Base-by-base conservation (phyloP, 352 stramenopile genomes). In the Aphanomyces invadans region DNA sequence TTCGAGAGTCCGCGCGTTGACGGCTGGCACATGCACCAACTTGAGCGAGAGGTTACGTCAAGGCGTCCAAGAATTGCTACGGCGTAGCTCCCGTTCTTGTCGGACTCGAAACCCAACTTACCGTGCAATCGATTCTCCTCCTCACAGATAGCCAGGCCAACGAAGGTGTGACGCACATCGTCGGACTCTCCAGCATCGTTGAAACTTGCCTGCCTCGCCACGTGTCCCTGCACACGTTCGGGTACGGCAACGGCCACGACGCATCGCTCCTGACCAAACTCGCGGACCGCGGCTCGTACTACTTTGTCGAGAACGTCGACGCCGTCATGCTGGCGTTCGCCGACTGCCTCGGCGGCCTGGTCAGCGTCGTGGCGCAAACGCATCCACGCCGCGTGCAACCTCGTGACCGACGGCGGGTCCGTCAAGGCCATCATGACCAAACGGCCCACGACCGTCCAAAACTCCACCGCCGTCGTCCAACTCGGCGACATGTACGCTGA, bases 101-200 rank as follows among this genome's bases (percentile, higher is more conserved):
- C 21, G 49, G 4, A 7, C 48, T 26, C 68, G 75, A n/a, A 80
- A 81, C 39, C 70, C 74, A 31, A n/a, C n/a, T n/a, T n/a, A n/a
- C n/a, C n/a, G 75, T 86, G 7, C 64, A 74, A 33, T 71, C 70
- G 7, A 69, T 87, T 0, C 77, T 88, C 51, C 70, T 88, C 5
- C 62, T 88, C 0, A 89, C 78, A n/a, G 78, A 89, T 68, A 78
- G 80, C 31, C 71, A 74, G 46, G 78, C 80, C 11, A 88, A 88
- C 69, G 36, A 54, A 54, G 80, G 80, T n/a, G 61, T 82, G 29
- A 48, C 48, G 38, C 19, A 31, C 9, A 11, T 15, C 9, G 9
- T 5, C 23, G 17, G 12, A 4, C 51, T 59, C 51, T 21, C 38
- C 12, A 9, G n/a, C 7, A 10, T 59, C 10, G 21, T 59, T 28